A percentile compares a stretch with the other conserved stretches of the same genome.
phyloP scores from a whole-genome alignment of 208 protist genomes.

The Acanthamoeba royreba region DNA sequence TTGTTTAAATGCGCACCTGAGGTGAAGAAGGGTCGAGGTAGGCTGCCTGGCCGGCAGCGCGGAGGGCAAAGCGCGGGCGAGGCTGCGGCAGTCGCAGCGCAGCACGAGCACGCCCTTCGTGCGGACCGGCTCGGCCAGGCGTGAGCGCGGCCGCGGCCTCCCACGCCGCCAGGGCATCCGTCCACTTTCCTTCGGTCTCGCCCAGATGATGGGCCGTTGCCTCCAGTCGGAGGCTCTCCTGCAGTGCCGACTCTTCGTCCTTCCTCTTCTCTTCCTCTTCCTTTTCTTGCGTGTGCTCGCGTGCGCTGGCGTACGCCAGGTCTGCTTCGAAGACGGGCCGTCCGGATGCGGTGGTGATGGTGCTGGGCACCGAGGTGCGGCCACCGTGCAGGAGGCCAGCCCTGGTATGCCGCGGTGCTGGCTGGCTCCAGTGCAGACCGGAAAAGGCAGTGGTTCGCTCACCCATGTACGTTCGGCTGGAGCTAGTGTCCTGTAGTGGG shows the following conservation, averaged over 20 bases:
- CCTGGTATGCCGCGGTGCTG: too few relatives aligned
- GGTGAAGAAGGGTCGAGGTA: background rate
- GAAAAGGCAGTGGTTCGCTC: too few relatives aligned
- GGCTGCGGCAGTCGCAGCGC: background rate
- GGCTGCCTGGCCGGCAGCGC: background rate
- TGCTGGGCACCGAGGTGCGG: too few relatives aligned
- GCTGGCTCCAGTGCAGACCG: too few relatives aligned
- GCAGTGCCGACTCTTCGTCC: background rate
- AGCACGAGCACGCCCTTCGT: background rate
- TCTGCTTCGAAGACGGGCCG: background rate
- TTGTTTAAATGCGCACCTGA: background rate
- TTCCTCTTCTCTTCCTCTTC: background rate
- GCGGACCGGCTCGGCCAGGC: background rate
- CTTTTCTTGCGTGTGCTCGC: background rate
- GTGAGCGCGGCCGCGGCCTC: background rate
- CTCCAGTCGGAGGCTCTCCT: background rate
- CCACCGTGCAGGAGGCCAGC: too few relatives aligned
- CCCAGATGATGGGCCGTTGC: background rate
- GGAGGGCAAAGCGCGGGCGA: background rate
- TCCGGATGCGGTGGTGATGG: background rate
- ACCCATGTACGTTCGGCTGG: too few relatives aligned
- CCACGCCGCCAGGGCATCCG: background rate
- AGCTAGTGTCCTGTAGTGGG: too few relatives aligned
- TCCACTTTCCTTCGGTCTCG: background rate
- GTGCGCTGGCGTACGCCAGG: background rate